These are phyloP conservation scores for Pugionium cornutum DNA, from an alignment of 345 rosid genomes.

Conservation along the genomic window DNA sequence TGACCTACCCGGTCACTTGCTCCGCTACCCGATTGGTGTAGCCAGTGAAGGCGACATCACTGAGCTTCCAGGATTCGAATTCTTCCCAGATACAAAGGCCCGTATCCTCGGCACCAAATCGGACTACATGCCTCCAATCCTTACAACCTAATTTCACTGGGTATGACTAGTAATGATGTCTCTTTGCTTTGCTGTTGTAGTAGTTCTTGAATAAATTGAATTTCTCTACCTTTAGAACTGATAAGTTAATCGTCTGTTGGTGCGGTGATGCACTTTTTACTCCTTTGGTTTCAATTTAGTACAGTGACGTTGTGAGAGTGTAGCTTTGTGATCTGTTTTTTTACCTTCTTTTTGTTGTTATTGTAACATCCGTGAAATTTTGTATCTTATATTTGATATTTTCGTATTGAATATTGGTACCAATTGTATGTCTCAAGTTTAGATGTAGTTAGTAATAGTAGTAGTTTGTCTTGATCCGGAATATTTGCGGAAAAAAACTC, in stretches of 20 bases:
- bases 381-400: conserved; percentile 26
- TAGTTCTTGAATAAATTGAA: conserved; percentile 33
- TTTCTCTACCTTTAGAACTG: conserved; percentile 27
- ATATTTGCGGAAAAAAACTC: too few species aligned
- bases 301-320: conserved; percentile 32
- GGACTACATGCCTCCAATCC: conserved; percentile 90
- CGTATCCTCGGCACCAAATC: conserved; percentile 81
- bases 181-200: background rate
- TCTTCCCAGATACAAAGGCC: conserved; percentile 94
- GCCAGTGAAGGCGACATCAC: conserved; percentile 65
- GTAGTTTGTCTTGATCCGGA: too few species aligned
- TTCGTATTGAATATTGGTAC: background rate
- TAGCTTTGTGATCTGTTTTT: conserved; percentile 24
- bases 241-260: conserved; percentile 34
- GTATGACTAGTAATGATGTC: conserved; percentile 16
- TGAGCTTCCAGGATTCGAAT: conserved; percentile 64
- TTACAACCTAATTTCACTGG: conserved; percentile 60
- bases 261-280: conserved; percentile 29
- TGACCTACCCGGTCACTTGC: conserved; percentile 92
- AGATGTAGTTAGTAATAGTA: too few species aligned
- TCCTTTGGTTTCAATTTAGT: conserved; percentile 23
- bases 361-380: conserved; percentile 9
- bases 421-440: background rate
- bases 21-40: conserved; percentile 81
- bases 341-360: conserved; percentile 4